phyloP scores from a whole-genome alignment of 1,139 yeast species.

The Debaryomyces sp. region DNA sequence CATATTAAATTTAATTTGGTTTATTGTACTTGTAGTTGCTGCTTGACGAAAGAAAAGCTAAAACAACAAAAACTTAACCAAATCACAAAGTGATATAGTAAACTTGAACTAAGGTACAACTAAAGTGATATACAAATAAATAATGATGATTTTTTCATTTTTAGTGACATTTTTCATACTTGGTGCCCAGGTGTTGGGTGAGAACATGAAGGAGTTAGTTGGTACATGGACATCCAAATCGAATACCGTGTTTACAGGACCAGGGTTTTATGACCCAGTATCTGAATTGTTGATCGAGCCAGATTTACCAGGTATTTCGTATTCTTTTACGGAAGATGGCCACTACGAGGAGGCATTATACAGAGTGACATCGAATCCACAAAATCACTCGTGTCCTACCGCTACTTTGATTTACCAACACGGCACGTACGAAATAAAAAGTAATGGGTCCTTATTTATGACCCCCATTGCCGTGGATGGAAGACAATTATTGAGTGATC shows the following conservation, averaged over 20 bases:
- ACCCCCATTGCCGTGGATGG: constrained; percentile 88
- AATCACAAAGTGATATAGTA: background rate
- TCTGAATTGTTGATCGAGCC: constrained; percentile 95
- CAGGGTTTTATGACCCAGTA: constrained; percentile 94
- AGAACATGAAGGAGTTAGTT: constrained; percentile 44
- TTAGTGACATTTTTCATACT: constrained; percentile 6
- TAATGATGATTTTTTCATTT: constrained; percentile 6
- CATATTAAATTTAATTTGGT: background rate
- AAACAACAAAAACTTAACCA: background rate
- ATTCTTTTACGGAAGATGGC: constrained; percentile 91
- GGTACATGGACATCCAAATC: constrained; percentile 99
- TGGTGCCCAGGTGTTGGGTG: constrained; percentile 16
- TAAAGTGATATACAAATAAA: background rate
- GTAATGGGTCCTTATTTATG: constrained; percentile 69
- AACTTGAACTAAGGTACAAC: background rate
- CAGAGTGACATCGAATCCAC: constrained; percentile 71
- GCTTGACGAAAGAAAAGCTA: background rate
- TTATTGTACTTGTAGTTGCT: background rate
- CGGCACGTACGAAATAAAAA: constrained; percentile 67
- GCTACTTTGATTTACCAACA: constrained; percentile 89
- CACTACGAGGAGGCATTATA: constrained; percentile 88
- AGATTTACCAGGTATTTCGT: constrained; percentile 89
- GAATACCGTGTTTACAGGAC: constrained; percentile 93
- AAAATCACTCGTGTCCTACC: constrained; percentile 76
- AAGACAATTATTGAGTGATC: constrained; percentile 85